These are phyloP conservation scores for Phaeophleospora eucalypticola DNA, from an alignment of 2,329 filamentous ascomycete species.

Conservation along the genomic window DNA sequence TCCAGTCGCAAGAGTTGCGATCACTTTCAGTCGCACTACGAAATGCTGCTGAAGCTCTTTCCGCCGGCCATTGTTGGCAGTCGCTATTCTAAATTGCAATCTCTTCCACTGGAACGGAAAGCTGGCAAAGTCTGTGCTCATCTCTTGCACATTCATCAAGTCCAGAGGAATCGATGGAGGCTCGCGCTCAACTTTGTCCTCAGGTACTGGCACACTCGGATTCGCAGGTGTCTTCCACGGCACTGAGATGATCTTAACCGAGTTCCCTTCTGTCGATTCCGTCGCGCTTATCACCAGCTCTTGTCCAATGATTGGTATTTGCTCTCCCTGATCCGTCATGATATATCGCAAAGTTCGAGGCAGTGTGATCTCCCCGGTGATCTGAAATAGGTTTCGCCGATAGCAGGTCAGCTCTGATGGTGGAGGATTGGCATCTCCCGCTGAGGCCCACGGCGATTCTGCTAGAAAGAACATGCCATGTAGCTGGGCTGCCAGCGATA, in stretches of 20 bases:
- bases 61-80: constrained; percentile 88
- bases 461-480: constrained; percentile 88
- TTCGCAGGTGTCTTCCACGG: constrained; percentile 95
- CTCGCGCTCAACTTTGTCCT: constrained; percentile 74
- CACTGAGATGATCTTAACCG: constrained; percentile 91
- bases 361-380: constrained; percentile 81
- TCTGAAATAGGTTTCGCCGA: constrained; percentile 90
- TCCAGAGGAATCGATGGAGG: constrained; percentile 75
- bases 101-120: constrained; percentile 94
- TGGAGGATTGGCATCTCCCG: constrained; percentile 53
- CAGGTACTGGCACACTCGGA: constrained; percentile 54
- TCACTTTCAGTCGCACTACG: constrained; percentile 78
- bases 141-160: constrained; percentile 60
- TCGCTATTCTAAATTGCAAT: constrained; percentile 89
- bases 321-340: constrained; percentile 77
- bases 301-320: constrained; percentile 74
- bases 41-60: constrained; percentile 98
- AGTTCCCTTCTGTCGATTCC: constrained; percentile 88
- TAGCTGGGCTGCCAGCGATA: constrained; percentile 69
- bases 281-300: constrained; percentile 88
- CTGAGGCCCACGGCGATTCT: constrained; percentile 65
- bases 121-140: constrained; percentile 78
- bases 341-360: constrained; percentile 75
- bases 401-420: constrained; percentile 92
- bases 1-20: constrained; percentile 80